A percentile compares a stretch with the other conserved stretches of the same genome.
Conservation (phyloP, 2,329 filamentous ascomycete genomes). For the Ophiostoma australiae region DNA sequence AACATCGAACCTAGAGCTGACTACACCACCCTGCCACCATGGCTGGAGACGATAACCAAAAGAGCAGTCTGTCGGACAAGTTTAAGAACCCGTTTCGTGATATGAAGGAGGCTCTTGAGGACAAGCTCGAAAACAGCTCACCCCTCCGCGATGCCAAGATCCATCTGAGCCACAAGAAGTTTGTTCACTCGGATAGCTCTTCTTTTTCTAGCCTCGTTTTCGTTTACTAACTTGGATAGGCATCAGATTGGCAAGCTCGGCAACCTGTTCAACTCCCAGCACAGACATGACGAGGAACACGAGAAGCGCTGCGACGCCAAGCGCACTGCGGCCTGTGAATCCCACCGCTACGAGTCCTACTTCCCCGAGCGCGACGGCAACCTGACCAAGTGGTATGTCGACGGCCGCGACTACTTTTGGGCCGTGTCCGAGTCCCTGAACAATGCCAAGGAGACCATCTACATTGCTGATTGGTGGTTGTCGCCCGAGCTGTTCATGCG, state of each 20-base stretch:
- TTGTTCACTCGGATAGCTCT: conserved; percentile 22
- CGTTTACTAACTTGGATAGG: conserved; percentile 31
- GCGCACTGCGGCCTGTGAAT: conserved; percentile 63
- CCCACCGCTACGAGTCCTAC: conserved; percentile 82
- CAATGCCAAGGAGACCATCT: conserved; percentile 84
- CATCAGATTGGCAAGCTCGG: conserved; percentile 59
- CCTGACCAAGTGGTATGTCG: conserved; percentile 93
- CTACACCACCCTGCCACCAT: conserved; percentile 12
- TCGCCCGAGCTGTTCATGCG: conserved; percentile 83
- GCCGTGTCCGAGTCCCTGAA: conserved; percentile 88
- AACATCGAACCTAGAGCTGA: not conserved
- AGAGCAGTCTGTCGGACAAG: conserved; percentile 39
- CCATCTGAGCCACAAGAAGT: conserved; percentile 56
- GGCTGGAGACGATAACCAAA: conserved; percentile 11
- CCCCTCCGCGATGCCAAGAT: conserved; percentile 56
- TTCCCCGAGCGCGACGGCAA: conserved; percentile 84
- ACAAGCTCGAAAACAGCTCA: conserved; percentile 49
- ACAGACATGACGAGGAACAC: conserved; percentile 90
- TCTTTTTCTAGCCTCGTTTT: not conserved
- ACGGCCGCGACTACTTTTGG: conserved; percentile 93
- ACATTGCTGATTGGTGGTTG: conserved; percentile 96
- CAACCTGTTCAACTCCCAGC: conserved; percentile 75
- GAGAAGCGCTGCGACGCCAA: conserved; percentile 80
- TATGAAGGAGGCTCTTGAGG: conserved; percentile 49
- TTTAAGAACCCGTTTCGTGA: conserved; percentile 46